A percentile compares a stretch with the other conserved stretches of the same genome.
Evolutionary conservation across 2,329 filamentous ascomycete genomes (phyloP).

Genomic region (Clonostachys sp.): DNA sequence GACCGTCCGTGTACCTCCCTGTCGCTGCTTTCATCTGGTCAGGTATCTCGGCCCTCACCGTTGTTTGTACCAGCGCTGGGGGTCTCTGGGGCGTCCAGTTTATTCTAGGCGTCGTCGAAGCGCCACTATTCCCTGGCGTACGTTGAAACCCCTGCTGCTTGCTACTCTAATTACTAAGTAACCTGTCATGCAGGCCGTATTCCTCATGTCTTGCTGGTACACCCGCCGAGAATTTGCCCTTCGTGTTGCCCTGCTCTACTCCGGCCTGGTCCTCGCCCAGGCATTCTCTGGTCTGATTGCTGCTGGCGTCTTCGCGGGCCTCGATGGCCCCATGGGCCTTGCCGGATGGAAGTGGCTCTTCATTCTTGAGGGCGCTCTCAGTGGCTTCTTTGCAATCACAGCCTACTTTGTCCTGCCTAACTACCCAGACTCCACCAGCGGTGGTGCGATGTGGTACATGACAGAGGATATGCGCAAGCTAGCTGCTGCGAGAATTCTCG

Average conservation of each 20-base stretch:
- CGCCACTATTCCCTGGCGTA: constrained; percentile 43
- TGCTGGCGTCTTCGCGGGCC: constrained; percentile 53
- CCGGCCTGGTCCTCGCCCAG: constrained; percentile 53
- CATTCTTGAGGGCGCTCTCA: constrained; percentile 61
- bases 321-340: constrained; percentile 47
- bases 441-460: constrained; percentile 5
- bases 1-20: constrained; percentile 44
- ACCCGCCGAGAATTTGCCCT: constrained; percentile 48
- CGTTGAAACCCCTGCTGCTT: not conserved
- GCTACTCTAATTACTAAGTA: not conserved
- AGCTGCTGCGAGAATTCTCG: not conserved
- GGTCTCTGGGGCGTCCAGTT: constrained; percentile 39
- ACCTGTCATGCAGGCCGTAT: constrained; percentile 19
- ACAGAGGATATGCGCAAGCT: constrained; percentile 2
- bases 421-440: constrained; percentile 2
- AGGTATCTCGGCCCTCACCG: constrained; percentile 36
- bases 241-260: constrained; percentile 53
- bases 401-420: constrained; percentile 5
- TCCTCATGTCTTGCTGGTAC: constrained; percentile 53
- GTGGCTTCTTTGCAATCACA: constrained; percentile 14
- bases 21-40: constrained; percentile 43
- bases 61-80: constrained; percentile 36
- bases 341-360: constrained; percentile 67
- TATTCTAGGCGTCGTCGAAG: constrained; percentile 43
- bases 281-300: constrained; percentile 61